Evolutionary conservation across 495 filamentous ascomycete species (phyloP).

Genomic region (Trichoderma virens): DNA sequence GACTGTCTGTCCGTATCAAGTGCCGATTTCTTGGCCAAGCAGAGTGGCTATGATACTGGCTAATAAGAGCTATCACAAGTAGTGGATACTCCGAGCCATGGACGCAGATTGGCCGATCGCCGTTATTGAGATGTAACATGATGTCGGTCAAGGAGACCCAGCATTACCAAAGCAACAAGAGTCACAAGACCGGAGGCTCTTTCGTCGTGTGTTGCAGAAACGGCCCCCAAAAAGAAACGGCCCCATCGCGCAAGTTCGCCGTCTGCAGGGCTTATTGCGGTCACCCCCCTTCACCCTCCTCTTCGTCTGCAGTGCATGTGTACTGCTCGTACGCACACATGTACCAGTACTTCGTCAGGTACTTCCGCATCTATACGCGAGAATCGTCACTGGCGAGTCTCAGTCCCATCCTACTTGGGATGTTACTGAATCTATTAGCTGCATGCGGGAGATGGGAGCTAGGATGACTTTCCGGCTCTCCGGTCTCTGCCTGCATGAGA

Average conservation of each 20-base stretch:
- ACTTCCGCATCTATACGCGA: background rate
- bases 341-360: background rate
- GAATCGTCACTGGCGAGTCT: background rate
- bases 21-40: too few relatives aligned
- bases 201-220: background rate
- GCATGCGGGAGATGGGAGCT: constrained; percentile 5
- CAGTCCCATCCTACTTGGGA: background rate
- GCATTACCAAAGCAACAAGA: background rate
- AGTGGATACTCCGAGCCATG: background rate
- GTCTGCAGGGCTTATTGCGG: background rate
- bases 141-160: background rate
- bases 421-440: background rate
- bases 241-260: background rate
- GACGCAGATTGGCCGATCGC: background rate
- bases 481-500: background rate
- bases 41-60: too few relatives aligned
- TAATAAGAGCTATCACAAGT: background rate
- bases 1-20: too few relatives aligned
- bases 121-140: background rate
- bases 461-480: constrained; percentile 7
- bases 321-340: background rate
- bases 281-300: background rate
- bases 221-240: constrained; percentile 1
- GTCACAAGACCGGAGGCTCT: background rate
- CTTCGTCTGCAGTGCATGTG: background rate